phyloP scores from a whole-genome alignment of 2,329 filamentous ascomycete species.

The Fusarium ramigenum region DNA sequence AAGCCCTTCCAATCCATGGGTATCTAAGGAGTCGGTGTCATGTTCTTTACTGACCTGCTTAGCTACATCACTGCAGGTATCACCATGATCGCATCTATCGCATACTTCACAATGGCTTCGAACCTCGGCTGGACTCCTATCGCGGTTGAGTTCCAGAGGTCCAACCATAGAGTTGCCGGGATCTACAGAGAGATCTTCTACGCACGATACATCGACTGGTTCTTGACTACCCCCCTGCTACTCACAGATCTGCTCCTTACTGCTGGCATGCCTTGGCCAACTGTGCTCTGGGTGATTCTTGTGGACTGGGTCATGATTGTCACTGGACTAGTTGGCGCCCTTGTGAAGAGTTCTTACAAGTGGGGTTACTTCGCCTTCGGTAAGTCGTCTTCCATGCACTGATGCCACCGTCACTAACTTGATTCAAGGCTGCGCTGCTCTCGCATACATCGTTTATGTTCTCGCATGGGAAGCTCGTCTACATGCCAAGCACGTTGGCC shows the following conservation, averaged over 20 bases:
- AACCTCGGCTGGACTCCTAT: conserved; percentile 58
- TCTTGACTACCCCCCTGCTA: conserved; percentile 70
- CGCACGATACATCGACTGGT: conserved; percentile 60
- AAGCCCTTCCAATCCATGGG: fast-evolving
- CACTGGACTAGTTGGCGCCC: conserved; percentile 58
- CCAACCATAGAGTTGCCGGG: conserved; percentile 49
- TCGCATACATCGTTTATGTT: conserved; percentile 55
- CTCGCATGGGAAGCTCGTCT: conserved; percentile 53
- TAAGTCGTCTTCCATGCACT: fast-evolving
- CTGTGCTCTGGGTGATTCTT: conserved; percentile 58
- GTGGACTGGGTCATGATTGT: conserved; percentile 58
- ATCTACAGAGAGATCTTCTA: conserved; percentile 68
- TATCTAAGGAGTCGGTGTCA: fast-evolving
- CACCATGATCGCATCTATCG: conserved; percentile 58
- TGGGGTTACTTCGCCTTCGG: conserved; percentile 66
- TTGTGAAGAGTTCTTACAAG: conserved; percentile 60
- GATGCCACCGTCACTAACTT: fast-evolving
- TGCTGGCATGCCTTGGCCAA: conserved; percentile 63
- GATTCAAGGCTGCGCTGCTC: conserved; percentile 55
- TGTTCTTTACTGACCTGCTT: not conserved
- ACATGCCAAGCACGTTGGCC: conserved; percentile 64
- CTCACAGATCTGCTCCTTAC: conserved; percentile 71
- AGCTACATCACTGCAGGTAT: conserved; percentile 59
- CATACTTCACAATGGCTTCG: conserved; percentile 63
- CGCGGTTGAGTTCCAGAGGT: conserved; percentile 62